phyloP scores from a whole-genome alignment of 768 basidiomycete genomes.

The Chalciporus sphaerocephalus region DNA sequence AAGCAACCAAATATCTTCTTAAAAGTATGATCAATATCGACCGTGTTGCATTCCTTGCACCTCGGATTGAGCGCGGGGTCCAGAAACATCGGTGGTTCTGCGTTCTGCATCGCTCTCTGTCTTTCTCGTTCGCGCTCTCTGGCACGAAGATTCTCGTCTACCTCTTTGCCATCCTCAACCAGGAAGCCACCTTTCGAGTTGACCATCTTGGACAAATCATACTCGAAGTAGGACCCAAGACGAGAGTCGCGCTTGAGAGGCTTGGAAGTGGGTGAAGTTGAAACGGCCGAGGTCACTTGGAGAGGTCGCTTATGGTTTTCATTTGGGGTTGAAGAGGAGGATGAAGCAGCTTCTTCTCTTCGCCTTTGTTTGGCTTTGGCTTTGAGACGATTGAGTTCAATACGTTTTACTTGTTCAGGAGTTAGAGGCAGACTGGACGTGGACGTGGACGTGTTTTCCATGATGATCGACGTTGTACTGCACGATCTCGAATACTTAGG shows the following conservation, averaged over 20 bases:
- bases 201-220: conserved; percentile 94
- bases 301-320: conserved; percentile 75
- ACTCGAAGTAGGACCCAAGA: conserved; percentile 91
- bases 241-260: conserved; percentile 67
- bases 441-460: conserved; percentile 5
- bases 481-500: not conserved
- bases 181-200: conserved; percentile 96
- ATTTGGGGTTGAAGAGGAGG: conserved; percentile 49
- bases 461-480: not conserved
- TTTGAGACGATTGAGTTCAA: conserved; percentile 78
- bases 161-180: conserved; percentile 81
- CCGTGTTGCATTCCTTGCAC: conserved; percentile 80
- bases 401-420: conserved; percentile 64
- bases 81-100: conserved; percentile 74
- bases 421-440: conserved; percentile 38
- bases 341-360: conserved; percentile 50
- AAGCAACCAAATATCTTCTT: conserved; percentile 77
- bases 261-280: conserved; percentile 57
- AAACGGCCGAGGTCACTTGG: conserved; percentile 49
- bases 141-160: conserved; percentile 66
- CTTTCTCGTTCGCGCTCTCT: conserved; percentile 81
- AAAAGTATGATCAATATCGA: conserved; percentile 83
- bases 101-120: conserved; percentile 67
- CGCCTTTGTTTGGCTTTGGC: conserved; percentile 75
- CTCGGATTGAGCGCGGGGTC: conserved; percentile 74